Conservation (phyloP, 305 asterid genomes). For the Solanum hybrid region DNA sequence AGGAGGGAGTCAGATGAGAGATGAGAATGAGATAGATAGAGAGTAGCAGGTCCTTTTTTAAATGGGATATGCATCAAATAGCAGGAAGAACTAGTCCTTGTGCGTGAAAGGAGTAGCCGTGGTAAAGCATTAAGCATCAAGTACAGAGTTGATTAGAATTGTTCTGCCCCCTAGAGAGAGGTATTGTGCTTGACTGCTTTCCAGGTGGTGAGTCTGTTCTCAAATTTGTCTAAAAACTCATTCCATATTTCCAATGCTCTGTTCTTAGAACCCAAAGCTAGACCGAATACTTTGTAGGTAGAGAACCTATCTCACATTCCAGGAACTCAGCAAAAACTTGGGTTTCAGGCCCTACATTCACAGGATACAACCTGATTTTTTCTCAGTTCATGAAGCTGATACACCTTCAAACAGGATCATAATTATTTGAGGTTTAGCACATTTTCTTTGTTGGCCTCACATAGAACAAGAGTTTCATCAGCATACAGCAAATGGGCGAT, state of each 20-base stretch:
- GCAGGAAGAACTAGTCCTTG: background rate
- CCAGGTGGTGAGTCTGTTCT: background rate
- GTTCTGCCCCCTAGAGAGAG: background rate
- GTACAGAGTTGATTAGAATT: background rate
- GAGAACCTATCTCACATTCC: background rate
- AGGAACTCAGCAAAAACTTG: background rate
- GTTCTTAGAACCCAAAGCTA: background rate
- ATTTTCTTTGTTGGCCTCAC: background rate
- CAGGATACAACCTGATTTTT: background rate
- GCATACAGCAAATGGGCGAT: background rate
- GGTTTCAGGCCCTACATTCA: background rate
- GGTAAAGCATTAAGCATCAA: background rate
- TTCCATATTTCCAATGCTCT: background rate
- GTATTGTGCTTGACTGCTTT: background rate
- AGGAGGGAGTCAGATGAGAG: background rate
- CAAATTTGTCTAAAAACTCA: background rate
- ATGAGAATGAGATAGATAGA: background rate
- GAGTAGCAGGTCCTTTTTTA: background rate
- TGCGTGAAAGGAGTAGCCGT: background rate
- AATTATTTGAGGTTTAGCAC: background rate
- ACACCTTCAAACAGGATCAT: background rate
- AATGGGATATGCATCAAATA: background rate
- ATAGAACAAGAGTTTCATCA: background rate
- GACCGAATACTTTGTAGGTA: background rate
- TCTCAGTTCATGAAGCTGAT: background rate